Conservation (phyloP, 495 filamentous ascomycete genomes). For the Cercophora newfieldiana region DNA sequence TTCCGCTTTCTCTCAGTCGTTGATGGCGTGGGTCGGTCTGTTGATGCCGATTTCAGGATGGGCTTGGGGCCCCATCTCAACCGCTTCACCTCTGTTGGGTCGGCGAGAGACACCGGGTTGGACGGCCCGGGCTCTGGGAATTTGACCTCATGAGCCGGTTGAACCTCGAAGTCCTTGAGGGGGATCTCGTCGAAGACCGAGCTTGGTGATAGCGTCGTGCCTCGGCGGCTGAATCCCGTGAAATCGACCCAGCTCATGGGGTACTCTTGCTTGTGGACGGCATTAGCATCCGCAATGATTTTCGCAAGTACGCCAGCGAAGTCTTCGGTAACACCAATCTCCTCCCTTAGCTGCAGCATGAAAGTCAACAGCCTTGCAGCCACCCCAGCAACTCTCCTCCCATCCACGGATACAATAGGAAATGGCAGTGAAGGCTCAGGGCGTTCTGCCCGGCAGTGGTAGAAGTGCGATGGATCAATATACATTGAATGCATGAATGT, state of each 20-base stretch:
- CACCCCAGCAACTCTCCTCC: not conserved
- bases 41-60: conserved; percentile 24
- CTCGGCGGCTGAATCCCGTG: conserved; percentile 1
- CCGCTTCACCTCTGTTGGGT: conserved; percentile 2
- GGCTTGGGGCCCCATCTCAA: conserved; percentile 31
- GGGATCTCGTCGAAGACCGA: conserved; percentile 25
- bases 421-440: conserved; percentile 12
- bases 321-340: not conserved
- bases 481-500: conserved; percentile 22
- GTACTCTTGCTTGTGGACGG: conserved; percentile 41
- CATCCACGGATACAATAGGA: not conserved
- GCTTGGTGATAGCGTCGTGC: conserved; percentile 9
- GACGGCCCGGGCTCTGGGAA: conserved; percentile 18
- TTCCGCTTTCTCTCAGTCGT: conserved; percentile 29
- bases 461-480: not conserved
- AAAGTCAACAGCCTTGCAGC: conserved; percentile 25
- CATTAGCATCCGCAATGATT: conserved; percentile 40
- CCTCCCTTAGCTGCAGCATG: conserved; percentile 12
- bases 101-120: not conserved
- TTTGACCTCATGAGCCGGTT: conserved; percentile 21
- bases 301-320: conserved; percentile 21
- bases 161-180: conserved; percentile 21
- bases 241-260: conserved; percentile 29
- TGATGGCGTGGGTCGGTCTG: conserved; percentile 1
- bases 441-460: not conserved